A percentile compares a stretch with the other conserved stretches of the same genome.
Evolutionary conservation across 148 eudicot species (phyloP).

Genomic region (Nyssa sinensis): DNA sequence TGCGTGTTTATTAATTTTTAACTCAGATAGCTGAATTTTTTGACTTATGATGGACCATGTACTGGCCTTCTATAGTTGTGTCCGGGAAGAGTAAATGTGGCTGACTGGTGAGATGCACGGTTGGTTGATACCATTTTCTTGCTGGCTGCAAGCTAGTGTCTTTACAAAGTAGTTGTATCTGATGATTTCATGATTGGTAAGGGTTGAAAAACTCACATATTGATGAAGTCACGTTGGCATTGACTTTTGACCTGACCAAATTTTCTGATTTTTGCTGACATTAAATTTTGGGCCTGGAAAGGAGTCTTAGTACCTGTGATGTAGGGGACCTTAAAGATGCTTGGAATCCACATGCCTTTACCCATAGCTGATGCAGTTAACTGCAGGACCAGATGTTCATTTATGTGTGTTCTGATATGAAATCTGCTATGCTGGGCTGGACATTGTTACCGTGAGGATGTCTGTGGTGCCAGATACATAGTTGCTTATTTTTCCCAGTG

Average conservation of each 20-base stretch:
- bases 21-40: neutral
- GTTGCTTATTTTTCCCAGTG: neutral
- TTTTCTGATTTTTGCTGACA: constrained; percentile 5
- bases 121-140: constrained; percentile 23
- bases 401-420: constrained; percentile 9
- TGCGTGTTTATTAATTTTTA: neutral
- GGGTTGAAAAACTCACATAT: constrained; percentile 12
- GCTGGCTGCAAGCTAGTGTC: constrained; percentile 26
- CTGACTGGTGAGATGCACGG: constrained; percentile 29
- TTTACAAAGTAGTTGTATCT: constrained; percentile 15
- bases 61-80: constrained; percentile 24
- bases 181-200: constrained; percentile 29
- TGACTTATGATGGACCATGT: constrained; percentile 28
- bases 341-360: constrained; percentile 14
- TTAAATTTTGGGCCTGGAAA: constrained; percentile 3
- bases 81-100: constrained; percentile 13
- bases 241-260: constrained; percentile 8
- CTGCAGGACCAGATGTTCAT: constrained; percentile 6
- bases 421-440: constrained; percentile 9
- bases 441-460: neutral
- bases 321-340: constrained; percentile 21
- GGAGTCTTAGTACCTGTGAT: constrained; percentile 21
- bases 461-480: neutral
- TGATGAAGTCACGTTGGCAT: constrained; percentile 15
- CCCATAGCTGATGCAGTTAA: constrained; percentile 19